Evolutionary conservation across 331 rosid species (phyloP).

Genomic region (Stylosanthes scabra): DNA sequence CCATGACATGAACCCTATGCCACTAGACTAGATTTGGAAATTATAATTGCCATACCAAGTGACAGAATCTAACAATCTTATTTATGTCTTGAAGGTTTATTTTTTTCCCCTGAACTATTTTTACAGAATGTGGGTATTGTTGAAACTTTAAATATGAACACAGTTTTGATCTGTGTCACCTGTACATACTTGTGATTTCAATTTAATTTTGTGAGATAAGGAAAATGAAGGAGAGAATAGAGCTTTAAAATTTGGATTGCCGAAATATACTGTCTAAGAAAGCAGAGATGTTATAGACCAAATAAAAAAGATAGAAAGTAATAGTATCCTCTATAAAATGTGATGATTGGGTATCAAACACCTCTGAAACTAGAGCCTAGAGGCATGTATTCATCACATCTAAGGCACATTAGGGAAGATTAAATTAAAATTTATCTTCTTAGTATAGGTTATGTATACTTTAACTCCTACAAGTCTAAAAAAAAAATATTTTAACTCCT

Average conservation of each 20-base stretch:
- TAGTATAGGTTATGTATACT: no score
- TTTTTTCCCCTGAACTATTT: neutral
- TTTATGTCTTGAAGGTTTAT: neutral
- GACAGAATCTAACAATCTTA: neutral
- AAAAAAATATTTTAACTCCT: no score
- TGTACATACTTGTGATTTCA: no score
- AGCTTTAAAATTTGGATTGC: no score
- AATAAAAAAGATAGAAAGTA: no score
- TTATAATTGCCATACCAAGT: neutral
- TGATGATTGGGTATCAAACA: neutral
- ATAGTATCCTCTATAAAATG: neutral
- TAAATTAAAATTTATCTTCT: no score
- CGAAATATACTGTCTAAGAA: neutral
- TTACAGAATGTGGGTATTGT: no score
- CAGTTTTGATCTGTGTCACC: no score
- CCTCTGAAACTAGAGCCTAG: neutral
- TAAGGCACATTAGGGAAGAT: neutral
- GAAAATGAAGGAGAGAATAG: no score
- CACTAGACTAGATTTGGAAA: neutral
- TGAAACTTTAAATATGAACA: no score
- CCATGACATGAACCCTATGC: constrained; percentile 34
- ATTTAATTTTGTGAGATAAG: no score
- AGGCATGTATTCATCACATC: neutral
- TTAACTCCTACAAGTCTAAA: no score
- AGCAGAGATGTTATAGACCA: neutral